Evolutionary conservation across 225 moss, liverwort and hornwort genomes (phyloP).

Genomic region (Straminergon stramineum): DNA sequence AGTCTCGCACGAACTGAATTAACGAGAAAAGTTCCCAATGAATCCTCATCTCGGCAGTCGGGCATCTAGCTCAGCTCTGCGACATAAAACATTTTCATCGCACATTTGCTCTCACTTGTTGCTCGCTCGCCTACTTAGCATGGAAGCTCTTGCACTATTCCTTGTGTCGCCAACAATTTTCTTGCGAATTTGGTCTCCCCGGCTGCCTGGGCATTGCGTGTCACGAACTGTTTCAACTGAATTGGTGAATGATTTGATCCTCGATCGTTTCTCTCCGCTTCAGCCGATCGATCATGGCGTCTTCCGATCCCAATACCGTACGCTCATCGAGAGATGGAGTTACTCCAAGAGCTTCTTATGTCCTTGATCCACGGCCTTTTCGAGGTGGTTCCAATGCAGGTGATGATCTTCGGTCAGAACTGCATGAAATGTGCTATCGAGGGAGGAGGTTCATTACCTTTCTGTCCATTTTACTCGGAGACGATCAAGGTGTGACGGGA

Average conservation of each 20-base stretch:
- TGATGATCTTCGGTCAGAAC: neutral
- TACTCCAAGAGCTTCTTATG: too few species aligned
- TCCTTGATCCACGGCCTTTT: neutral
- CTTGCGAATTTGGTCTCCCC: neutral
- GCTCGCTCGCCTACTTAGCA: too few species aligned
- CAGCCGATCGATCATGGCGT: too few species aligned
- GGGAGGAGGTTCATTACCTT: neutral
- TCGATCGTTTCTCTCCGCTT: neutral
- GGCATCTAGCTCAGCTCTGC: too few species aligned
- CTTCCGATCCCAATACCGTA: too few species aligned
- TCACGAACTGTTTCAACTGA: neutral
- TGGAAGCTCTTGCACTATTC: too few species aligned
- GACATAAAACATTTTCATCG: too few species aligned
- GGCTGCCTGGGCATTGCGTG: neutral
- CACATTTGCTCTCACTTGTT: too few species aligned
- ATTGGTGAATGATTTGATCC: neutral
- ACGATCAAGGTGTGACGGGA: neutral
- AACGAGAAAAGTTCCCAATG: too few species aligned
- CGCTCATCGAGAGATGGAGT: too few species aligned
- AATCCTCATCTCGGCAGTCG: too few species aligned
- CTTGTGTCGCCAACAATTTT: neutral
- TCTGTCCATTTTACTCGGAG: neutral
- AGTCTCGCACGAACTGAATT: too few species aligned
- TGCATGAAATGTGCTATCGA: fast-evolving
- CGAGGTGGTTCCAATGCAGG: neutral